Percentiles rank a stretch among this genome's conserved stretches.
phyloP scores from a whole-genome alignment of 352 stramenopile species.

The Thraustotheca clavata region DNA sequence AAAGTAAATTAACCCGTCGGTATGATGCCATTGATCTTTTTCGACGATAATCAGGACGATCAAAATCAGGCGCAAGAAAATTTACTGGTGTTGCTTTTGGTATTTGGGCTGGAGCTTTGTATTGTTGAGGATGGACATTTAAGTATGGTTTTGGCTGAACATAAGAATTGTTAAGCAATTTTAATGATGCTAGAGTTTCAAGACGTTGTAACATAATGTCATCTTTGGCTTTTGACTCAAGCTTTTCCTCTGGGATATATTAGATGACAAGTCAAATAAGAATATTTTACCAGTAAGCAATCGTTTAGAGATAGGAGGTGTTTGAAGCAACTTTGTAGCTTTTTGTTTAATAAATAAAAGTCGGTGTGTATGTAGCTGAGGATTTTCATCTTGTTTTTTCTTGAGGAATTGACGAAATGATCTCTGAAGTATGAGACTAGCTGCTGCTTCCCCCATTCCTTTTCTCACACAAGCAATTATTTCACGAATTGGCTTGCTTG shows the following conservation, averaged over 20 bases:
- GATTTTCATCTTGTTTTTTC: not conserved
- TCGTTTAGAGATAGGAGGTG: no score
- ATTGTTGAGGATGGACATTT: not conserved
- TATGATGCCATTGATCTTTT: slow-evolving; percentile 13
- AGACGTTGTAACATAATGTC: no score
- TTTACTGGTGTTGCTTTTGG: not conserved
- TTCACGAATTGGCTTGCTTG: not conserved
- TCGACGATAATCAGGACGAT: slow-evolving; percentile 10
- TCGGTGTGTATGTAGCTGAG: not conserved
- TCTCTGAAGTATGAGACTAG: slow-evolving; percentile 13
- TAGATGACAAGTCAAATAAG: no score
- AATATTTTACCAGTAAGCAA: no score
- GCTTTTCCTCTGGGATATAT: no score
- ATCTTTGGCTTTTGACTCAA: no score
- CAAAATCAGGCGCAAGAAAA: slow-evolving; percentile 18
- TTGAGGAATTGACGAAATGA: slow-evolving; percentile 12
- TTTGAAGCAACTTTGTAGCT: no score
- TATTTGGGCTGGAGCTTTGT: not conserved
- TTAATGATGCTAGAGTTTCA: slow-evolving; percentile 2
- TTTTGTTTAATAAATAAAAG: no score
- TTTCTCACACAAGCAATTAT: not conserved
- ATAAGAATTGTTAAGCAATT: not conserved
- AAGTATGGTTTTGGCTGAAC: not conserved
- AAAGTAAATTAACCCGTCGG: slow-evolving; percentile 2
- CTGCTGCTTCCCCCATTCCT: slow-evolving; percentile 14